phyloP scores from a whole-genome alignment of 2,329 filamentous ascomycete species.

The Zymoseptoria passerinii region DNA sequence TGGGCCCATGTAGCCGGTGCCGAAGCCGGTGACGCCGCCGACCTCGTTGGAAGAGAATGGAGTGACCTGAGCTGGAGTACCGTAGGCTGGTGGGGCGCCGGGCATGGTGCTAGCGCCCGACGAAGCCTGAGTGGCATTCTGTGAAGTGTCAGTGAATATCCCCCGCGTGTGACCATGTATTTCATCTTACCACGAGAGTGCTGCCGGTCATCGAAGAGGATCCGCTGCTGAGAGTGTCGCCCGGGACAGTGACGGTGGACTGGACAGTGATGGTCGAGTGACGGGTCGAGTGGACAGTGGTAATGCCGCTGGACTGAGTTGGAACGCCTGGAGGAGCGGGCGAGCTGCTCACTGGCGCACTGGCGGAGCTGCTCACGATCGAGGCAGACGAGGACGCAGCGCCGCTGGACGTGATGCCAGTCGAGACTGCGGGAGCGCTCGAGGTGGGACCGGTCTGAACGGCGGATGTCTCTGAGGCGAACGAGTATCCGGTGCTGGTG shows the following conservation, averaged over 20 bases:
- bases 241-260: conserved; percentile 3
- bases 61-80: neutral
- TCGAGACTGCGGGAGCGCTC: neutral
- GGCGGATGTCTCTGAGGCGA: neutral
- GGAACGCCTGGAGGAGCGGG: neutral
- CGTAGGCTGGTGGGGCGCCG: neutral
- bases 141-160: neutral
- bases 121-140: neutral
- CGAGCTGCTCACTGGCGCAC: neutral
- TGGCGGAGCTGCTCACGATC: no score
- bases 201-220: neutral
- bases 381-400: neutral
- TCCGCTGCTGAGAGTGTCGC: neutral
- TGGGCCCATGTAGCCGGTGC: neutral
- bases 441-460: neutral
- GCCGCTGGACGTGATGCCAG: neutral
- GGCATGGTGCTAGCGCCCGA: neutral
- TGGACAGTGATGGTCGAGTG: conserved; percentile 1
- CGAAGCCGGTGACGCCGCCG: neutral
- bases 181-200: conserved; percentile 1
- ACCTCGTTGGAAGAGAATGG: conserved; percentile 2
- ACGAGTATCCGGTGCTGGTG: neutral
- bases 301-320: neutral
- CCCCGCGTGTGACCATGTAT: neutral
- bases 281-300: neutral